These are phyloP conservation scores for Scutellaria minor DNA, from an alignment of 257 asterid species.

Conservation along the genomic window DNA sequence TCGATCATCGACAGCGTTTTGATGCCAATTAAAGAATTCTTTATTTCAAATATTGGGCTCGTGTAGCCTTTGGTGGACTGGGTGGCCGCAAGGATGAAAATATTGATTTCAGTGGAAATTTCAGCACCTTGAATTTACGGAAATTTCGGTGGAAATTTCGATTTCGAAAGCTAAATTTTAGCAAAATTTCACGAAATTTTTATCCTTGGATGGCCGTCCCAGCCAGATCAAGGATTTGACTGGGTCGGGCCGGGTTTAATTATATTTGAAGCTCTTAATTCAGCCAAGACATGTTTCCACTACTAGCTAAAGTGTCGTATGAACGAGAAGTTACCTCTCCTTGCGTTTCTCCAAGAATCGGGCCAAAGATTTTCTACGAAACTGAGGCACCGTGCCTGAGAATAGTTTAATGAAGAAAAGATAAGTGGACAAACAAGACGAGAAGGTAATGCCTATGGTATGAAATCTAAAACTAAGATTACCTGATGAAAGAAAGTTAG, in stretches of 20 bases:
- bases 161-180: too few species aligned
- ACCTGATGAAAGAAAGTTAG: constrained; percentile 59
- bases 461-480: not conserved
- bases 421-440: not conserved
- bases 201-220: too few species aligned
- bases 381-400: constrained; percentile 83
- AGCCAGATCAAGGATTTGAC: not conserved
- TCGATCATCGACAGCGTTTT: too few species aligned
- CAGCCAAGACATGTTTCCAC: not conserved
- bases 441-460: not conserved
- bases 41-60: not conserved
- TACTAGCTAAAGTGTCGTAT: not conserved
- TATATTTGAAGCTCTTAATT: not conserved
- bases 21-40: too few species aligned
- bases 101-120: too few species aligned
- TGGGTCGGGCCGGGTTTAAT: not conserved
- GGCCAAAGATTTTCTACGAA: constrained; percentile 83
- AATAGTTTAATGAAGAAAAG: not conserved
- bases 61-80: too few species aligned
- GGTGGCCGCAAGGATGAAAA: too few species aligned
- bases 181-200: too few species aligned
- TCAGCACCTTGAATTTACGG: too few species aligned
- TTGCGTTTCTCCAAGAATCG: constrained; percentile 94
- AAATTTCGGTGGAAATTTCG: too few species aligned
- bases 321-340: constrained; percentile 64